Base-by-base conservation (phyloP, 345 rosid genomes). In the Erucastrum elatum region DNA sequence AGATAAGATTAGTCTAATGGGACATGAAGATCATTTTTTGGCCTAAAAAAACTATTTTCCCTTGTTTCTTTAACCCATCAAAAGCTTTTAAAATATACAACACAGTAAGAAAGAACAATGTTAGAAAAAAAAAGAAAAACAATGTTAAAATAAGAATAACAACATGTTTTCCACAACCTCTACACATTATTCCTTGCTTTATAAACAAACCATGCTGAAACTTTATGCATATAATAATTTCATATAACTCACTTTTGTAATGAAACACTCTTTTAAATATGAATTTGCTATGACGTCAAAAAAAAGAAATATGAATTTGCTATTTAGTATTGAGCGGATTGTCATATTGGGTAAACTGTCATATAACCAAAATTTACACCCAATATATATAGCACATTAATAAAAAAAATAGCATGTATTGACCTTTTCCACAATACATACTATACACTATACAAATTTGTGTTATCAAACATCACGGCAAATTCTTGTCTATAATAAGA, bases 141-240 rank as follows among this genome's bases (percentile, higher is more conserved):
- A 46, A 46, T 46, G 53, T 46, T 46, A 46, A 46, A 15, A 46
- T 46, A 4, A 13, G n/a, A 49, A 39, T 39, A 9, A 5, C 17
- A n/a, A 5, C 56, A 49, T 5, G 56, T 39, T 53, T 53, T 15
- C 26, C 59, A 53, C 2, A n/a, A 13, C 17, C 6, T 6, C 21
- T 16, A 53, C 3, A 6, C 59, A 53, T 53, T 53, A 53, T 53
- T 88, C 87, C 82, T 85, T 84, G 77, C 90, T 82, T 79, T 65
- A 66, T 64, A 69, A 70, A 61, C 78, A 79, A 68, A 67, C 70
- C 35, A 66, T 26, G 72, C 41, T 71, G 30, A 56, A 11, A 58
- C 81, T 71, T 71, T 71, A 65, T 56, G 62, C 37, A 25, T 77
- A 10, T 33, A 8, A 29, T 29, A 29, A 3, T 29, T 29, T 29